Evolutionary conservation across 2,329 filamentous ascomycete genomes (phyloP), one percentile per base, ranked within the genome.

Genomic region (Coleophoma crateriformis): DNA sequence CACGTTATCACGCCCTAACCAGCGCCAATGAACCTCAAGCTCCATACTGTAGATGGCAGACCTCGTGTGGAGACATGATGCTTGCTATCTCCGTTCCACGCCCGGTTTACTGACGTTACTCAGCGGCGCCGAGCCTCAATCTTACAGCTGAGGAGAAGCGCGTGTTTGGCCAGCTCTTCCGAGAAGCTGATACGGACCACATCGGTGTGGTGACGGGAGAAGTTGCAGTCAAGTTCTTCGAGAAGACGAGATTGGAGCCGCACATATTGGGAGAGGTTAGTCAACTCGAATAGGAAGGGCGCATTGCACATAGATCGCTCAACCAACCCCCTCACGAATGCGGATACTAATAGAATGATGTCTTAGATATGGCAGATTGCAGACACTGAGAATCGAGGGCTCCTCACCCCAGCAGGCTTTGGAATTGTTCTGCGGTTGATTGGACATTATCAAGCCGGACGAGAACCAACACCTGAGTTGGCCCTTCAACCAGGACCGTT

Each of bases 341-440:
- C 42, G n/a, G 15, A 47, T 53, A 19, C 53, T 61, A 52, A 71
- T 58, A 11, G 34, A 41, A 48, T 41, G 44, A 43, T 48, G 40
- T 15, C 27, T 14, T 42, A 96, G 88, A 97, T 99, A 78, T 99
- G 94, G 94, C 92, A 97, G 72, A 94, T 99, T 67, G 92, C 94
- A 59, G 94, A 99, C 73, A 90, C 82, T 58, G 92, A 97, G 73
- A 99, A 99, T 73, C 84, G 91, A 57, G 94, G 94, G 47, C 87
- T 97, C 59, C 76, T 99, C 58, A 96, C 91, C 33, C 90, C 90
- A 17, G 82, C 90, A 39, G 94, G 92, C 66, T 99, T 99, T 71
- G 89, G 91, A 53, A 82, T 96, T 66, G 94, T 95, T 50, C 72
- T 99, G 65, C 83, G 94, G 63, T 82, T 99, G 66, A 97, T 99